These are phyloP conservation scores for Citrus trifoliata DNA, from an alignment of 345 rosid genomes.

Conservation along the genomic window DNA sequence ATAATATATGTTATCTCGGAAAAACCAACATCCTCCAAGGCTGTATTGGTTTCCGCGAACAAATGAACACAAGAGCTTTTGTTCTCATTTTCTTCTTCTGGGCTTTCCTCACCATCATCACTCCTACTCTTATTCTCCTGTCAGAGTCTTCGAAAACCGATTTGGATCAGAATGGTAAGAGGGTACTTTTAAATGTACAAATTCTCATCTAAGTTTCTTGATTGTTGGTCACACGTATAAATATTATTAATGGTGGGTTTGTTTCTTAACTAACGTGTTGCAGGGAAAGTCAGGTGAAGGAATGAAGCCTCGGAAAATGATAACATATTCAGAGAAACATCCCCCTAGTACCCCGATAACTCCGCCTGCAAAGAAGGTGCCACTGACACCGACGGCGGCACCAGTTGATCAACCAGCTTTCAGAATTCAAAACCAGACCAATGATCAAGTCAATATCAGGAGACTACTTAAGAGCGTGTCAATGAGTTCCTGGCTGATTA, in stretches of 20 bases:
- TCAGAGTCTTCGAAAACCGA: conserved; percentile 60
- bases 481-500: not conserved
- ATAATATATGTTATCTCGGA: not conserved
- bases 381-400: conserved; percentile 18
- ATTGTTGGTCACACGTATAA: not conserved
- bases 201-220: not conserved
- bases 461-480: not conserved
- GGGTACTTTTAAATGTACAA: not conserved
- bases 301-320: conserved; percentile 47
- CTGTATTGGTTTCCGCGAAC: conserved; percentile 11
- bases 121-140: conserved; percentile 77
- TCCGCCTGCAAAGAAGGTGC: conserved; percentile 1
- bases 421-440: not conserved
- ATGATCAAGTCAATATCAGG: conserved; percentile 2
- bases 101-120: conserved; percentile 82
- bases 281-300: conserved; percentile 23
- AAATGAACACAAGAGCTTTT: conserved; percentile 67
- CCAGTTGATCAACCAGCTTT: conserved; percentile 17
- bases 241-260: not conserved
- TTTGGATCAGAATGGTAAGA: conserved; percentile 35
- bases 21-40: not conserved
- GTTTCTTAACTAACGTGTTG: not conserved
- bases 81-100: conserved; percentile 88
- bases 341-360: not conserved
- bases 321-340: conserved; percentile 30